Conservation (phyloP, 139 green algal species). For the Tetraselmis chui region DNA sequence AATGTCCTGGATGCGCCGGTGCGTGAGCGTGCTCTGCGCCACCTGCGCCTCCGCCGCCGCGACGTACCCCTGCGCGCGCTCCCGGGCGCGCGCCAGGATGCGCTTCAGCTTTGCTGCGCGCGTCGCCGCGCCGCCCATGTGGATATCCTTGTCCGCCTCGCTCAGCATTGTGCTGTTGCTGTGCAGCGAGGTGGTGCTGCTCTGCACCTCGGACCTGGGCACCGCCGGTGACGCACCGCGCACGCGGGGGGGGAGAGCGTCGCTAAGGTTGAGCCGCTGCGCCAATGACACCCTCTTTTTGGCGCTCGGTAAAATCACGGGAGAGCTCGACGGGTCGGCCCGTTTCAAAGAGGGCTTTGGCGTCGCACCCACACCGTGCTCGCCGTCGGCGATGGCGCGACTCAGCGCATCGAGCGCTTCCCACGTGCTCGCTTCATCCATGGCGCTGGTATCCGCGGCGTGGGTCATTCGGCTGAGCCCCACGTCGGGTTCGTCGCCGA, state of each 20-base stretch:
- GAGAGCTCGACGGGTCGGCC: too few relatives aligned
- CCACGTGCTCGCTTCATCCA: background rate
- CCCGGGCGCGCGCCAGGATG: background rate
- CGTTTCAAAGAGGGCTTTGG: too few relatives aligned
- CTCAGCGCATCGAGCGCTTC: background rate
- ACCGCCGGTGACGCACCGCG: background rate
- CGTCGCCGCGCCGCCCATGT: background rate
- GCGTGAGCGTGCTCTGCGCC: background rate
- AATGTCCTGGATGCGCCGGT: background rate
- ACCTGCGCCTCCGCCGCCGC: too few relatives aligned
- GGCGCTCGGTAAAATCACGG: too few relatives aligned
- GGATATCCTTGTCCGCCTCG: background rate
- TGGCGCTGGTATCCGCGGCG: background rate
- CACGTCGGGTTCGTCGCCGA: background rate
- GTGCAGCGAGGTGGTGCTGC: too few relatives aligned
- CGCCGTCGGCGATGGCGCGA: too few relatives aligned
- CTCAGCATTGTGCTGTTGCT: too few relatives aligned
- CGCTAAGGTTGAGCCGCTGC: background rate
- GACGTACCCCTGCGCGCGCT: background rate
- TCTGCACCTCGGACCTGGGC: background rate
- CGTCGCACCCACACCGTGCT: too few relatives aligned
- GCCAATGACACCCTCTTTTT: too few relatives aligned
- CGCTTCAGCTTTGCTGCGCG: background rate
- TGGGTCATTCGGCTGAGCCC: background rate
- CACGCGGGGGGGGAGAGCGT: background rate